These are phyloP conservation scores for Rhynchospora tenuis DNA, from an alignment of 176 grass and related monocot genomes.

Conservation along the genomic window DNA sequence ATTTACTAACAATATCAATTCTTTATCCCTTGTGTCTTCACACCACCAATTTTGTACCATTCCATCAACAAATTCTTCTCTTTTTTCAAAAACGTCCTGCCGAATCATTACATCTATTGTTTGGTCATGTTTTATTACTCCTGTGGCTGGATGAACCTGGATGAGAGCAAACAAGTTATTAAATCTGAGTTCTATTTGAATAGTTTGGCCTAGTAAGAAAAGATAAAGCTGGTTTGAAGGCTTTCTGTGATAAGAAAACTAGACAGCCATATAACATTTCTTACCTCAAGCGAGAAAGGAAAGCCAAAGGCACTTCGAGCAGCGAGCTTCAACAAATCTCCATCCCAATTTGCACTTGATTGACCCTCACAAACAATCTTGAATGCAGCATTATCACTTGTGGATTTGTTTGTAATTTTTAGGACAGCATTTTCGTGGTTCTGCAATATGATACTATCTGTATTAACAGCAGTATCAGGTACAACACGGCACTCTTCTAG, in stretches of 20 bases:
- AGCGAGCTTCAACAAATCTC: slow-evolving; percentile 48
- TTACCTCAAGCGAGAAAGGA: slow-evolving; percentile 85
- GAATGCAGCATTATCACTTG: slow-evolving; percentile 66
- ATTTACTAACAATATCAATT: slow-evolving; percentile 43
- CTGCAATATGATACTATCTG: slow-evolving; percentile 43
- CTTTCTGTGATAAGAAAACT: not conserved
- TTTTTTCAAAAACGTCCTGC: slow-evolving; percentile 67
- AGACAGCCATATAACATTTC: not conserved
- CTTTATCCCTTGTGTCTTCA: slow-evolving; percentile 72
- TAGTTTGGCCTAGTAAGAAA: not conserved
- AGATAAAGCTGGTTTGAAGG: not conserved
- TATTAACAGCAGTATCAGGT: slow-evolving; percentile 61
- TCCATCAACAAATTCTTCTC: slow-evolving; percentile 85
- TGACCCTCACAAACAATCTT: slow-evolving; percentile 76
- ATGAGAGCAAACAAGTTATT: slow-evolving; percentile 7
- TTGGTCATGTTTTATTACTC: slow-evolving; percentile 70
- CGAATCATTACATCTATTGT: slow-evolving; percentile 66
- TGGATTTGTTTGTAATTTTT: slow-evolving; percentile 65
- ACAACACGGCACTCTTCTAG: slow-evolving; percentile 57
- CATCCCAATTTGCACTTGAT: slow-evolving; percentile 50
- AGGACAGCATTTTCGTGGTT: slow-evolving; percentile 57
- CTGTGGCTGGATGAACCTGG: slow-evolving; percentile 68
- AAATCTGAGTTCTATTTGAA: not conserved
- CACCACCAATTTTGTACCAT: slow-evolving; percentile 86
- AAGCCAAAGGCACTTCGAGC: slow-evolving; percentile 77